Percentiles rank a stretch among this genome's conserved stretches.
Conservation (phyloP, 495 filamentous ascomycete species). For the Xylaria sp. region DNA sequence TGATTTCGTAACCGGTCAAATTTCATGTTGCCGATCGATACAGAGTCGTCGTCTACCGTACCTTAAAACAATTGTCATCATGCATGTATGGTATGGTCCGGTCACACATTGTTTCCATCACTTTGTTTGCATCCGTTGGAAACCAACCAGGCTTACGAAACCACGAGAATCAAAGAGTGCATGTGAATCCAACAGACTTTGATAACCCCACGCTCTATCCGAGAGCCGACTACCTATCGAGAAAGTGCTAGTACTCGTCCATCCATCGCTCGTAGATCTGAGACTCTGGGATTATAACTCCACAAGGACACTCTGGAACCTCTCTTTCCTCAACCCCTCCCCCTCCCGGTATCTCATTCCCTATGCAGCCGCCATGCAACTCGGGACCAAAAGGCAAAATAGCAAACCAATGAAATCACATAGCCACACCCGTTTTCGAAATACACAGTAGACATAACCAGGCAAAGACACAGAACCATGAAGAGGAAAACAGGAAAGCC, state of each 20-base stretch:
- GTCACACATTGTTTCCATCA: slow-evolving; percentile 1
- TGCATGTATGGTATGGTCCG: slow-evolving; percentile 3
- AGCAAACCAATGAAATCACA: slow-evolving; percentile 18
- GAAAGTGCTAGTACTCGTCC: not conserved
- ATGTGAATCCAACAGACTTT: slow-evolving; percentile 8
- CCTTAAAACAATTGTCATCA: slow-evolving; percentile 14
- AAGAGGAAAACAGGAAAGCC: slow-evolving; percentile 12
- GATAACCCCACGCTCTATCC: slow-evolving; percentile 13
- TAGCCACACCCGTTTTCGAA: slow-evolving; percentile 22
- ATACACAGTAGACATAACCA: slow-evolving; percentile 18
- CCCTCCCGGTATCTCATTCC: not conserved
- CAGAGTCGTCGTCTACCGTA: not conserved
- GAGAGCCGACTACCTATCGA: slow-evolving; percentile 15
- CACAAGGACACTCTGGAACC: not conserved
- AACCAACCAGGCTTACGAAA: not conserved
- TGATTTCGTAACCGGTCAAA: slow-evolving; percentile 2
- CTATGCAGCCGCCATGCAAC: slow-evolving; percentile 31
- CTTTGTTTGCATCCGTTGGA: not conserved
- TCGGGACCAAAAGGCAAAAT: slow-evolving; percentile 20
- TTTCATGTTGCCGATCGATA: not conserved
- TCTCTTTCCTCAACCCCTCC: slow-evolving; percentile 9
- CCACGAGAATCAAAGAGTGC: not conserved
- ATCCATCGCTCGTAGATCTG: not conserved
- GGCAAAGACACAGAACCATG: not conserved
- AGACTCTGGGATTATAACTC: slow-evolving; percentile 14